Conservation (phyloP, 108 stramenopile species). For the Nitzschia sp. region DNA sequence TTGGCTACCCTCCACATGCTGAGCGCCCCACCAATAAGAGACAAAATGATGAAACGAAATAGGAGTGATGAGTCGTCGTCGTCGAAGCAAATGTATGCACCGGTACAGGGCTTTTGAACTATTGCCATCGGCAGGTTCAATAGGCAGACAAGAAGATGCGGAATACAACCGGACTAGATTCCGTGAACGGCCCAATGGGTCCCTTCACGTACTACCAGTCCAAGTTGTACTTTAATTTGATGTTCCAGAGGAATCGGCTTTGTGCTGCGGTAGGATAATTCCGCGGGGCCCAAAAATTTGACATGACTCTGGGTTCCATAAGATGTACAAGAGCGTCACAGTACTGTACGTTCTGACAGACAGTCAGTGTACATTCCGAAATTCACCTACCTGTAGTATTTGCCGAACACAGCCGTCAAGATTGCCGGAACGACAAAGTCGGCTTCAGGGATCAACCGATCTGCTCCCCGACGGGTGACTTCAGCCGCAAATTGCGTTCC, state of each 20-base stretch:
- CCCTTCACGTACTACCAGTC: slow-evolving; percentile 42
- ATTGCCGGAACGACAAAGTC: slow-evolving; percentile 83
- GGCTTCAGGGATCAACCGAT: slow-evolving; percentile 51
- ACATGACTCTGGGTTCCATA: slow-evolving; percentile 35
- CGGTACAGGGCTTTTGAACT: slow-evolving; percentile 27
- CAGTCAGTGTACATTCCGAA: neutral
- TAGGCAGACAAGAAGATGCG: slow-evolving; percentile 40
- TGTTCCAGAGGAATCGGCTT: slow-evolving; percentile 52
- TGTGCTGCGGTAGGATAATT: slow-evolving; percentile 22
- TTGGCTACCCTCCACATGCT: slow-evolving; percentile 80
- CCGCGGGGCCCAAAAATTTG: slow-evolving; percentile 38
- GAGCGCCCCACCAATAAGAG: neutral
- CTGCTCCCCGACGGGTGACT: slow-evolving; percentile 53
- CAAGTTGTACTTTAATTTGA: slow-evolving; percentile 9
- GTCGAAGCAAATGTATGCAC: slow-evolving; percentile 28
- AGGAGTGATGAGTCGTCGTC: neutral
- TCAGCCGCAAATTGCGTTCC: slow-evolving; percentile 75
- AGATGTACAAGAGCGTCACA: neutral
- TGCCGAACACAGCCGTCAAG: slow-evolving; percentile 72
- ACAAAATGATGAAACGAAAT: neutral
- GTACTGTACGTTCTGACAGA: neutral
- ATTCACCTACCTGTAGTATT: slow-evolving; percentile 47
- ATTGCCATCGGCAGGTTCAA: slow-evolving; percentile 9
- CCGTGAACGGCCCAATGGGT: slow-evolving; percentile 43
- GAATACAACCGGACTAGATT: slow-evolving; percentile 22